phyloP scores from a whole-genome alignment of 2,329 filamentous ascomycete genomes.

The Pseudocercospora crystallina region DNA sequence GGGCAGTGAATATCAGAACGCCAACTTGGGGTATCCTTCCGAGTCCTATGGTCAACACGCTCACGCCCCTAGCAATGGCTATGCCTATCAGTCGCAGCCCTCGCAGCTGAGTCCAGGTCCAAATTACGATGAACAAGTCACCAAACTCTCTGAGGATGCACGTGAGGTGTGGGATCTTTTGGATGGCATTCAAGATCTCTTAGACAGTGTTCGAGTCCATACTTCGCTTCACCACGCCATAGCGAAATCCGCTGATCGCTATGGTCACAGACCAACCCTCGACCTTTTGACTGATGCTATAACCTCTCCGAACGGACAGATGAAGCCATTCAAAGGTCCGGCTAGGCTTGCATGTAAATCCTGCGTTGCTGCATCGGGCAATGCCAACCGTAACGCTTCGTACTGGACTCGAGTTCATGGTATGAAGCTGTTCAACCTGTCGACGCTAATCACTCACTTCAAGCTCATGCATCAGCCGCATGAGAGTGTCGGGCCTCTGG shows the following conservation, averaged over 20 bases:
- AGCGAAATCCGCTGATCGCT: conserved; percentile 58
- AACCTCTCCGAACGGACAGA: conserved; percentile 39
- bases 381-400: conserved; percentile 33
- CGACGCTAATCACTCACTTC: conserved; percentile 61
- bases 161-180: conserved; percentile 64
- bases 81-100: not conserved
- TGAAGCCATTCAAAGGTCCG: conserved; percentile 45
- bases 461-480: conserved; percentile 55
- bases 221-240: conserved; percentile 63
- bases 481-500: conserved; percentile 36
- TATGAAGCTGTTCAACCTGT: conserved; percentile 44
- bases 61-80: not conserved
- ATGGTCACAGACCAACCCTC: conserved; percentile 58
- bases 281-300: conserved; percentile 54
- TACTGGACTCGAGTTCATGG: conserved; percentile 39
- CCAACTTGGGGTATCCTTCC: conserved; percentile 1
- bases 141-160: conserved; percentile 52
- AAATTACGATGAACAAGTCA: conserved; percentile 21
- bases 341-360: conserved; percentile 44
- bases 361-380: conserved; percentile 25
- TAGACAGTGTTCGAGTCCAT: conserved; percentile 62
- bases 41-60: conserved; percentile 1
- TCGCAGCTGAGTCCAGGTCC: not conserved
- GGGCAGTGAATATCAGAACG: conserved; percentile 13
- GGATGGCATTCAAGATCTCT: conserved; percentile 60